These are phyloP conservation scores for Collybia sordida DNA, from an alignment of 768 basidiomycete genomes.

Conservation along the genomic window DNA sequence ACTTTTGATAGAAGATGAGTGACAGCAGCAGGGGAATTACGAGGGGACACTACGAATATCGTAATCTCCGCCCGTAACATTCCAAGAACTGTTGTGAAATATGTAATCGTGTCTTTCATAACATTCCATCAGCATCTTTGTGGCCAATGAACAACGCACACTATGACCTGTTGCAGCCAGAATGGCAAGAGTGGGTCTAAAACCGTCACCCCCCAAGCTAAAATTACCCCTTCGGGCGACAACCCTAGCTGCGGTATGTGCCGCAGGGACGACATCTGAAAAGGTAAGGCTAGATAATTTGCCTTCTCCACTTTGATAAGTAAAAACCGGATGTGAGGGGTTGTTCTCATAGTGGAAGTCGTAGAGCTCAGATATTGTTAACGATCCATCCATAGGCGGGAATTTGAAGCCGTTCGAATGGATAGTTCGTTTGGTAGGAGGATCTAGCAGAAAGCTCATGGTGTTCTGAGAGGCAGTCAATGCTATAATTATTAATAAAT, in stretches of 20 bases:
- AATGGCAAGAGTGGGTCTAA: conserved; percentile 8
- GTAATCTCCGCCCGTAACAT: conserved; percentile 33
- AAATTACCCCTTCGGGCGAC: conserved; percentile 1
- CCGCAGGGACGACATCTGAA: conserved; percentile 10
- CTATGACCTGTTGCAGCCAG: conserved; percentile 10
- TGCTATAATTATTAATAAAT: too few relatives aligned
- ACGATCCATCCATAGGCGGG: conserved; percentile 7
- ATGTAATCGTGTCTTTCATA: conserved; percentile 28
- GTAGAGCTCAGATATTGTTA: conserved; percentile 10
- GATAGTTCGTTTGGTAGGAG: neutral
- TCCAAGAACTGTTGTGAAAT: conserved; percentile 27
- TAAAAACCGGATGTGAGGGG: conserved; percentile 6
- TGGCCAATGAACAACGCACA: neutral
- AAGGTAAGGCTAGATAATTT: conserved; percentile 1
- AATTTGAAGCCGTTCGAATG: neutral
- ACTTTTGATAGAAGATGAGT: conserved; percentile 34
- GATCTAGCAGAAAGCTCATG: conserved; percentile 5
- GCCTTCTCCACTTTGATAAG: conserved; percentile 1
- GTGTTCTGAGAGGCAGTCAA: neutral
- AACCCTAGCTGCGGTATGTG: conserved; percentile 7
- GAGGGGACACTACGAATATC: conserved; percentile 29
- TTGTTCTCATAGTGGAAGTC: conserved; percentile 10
- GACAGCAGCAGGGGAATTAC: conserved; percentile 41
- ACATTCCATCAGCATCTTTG: neutral
- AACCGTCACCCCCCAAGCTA: conserved; percentile 1